Percentiles rank a stretch among this genome's conserved stretches.
These are phyloP conservation scores for Histomonas meleagridis DNA, from an alignment of 208 protist species.

Conservation along the genomic window DNA sequence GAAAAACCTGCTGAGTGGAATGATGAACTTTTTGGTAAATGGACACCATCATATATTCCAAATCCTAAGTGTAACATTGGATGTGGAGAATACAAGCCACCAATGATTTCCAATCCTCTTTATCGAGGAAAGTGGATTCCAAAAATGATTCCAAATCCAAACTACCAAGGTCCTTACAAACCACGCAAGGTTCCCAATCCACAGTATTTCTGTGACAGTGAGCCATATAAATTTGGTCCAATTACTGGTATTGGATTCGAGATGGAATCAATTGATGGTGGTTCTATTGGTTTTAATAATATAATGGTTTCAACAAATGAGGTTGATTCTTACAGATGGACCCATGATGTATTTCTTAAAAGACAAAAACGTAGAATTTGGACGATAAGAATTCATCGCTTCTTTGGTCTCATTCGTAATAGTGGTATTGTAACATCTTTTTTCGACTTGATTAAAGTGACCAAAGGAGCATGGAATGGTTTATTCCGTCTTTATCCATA, in stretches of 20 bases:
- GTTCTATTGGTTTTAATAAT: neutral
- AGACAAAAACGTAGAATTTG: neutral
- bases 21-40: slow-evolving; percentile 4
- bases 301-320: neutral
- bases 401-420: neutral
- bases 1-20: slow-evolving; percentile 44
- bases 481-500: neutral
- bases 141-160: slow-evolving; percentile 47
- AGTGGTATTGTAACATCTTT: neutral
- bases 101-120: slow-evolving; percentile 46
- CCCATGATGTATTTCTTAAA: neutral
- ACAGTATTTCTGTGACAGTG: neutral
- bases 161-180: slow-evolving; percentile 49
- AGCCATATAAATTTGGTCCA: neutral
- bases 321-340: neutral
- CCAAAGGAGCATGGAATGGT: neutral
- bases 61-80: slow-evolving; percentile 45
- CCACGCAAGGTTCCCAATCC: slow-evolving; percentile 50
- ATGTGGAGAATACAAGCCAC: slow-evolving; percentile 46
- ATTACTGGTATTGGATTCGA: neutral
- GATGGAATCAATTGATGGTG: neutral
- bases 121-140: slow-evolving; percentile 49
- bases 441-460: neutral
- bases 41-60: slow-evolving; percentile 37
- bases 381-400: neutral